These are phyloP conservation scores for Populus pruinosa DNA, from an alignment of 345 rosid genomes.

Conservation along the genomic window DNA sequence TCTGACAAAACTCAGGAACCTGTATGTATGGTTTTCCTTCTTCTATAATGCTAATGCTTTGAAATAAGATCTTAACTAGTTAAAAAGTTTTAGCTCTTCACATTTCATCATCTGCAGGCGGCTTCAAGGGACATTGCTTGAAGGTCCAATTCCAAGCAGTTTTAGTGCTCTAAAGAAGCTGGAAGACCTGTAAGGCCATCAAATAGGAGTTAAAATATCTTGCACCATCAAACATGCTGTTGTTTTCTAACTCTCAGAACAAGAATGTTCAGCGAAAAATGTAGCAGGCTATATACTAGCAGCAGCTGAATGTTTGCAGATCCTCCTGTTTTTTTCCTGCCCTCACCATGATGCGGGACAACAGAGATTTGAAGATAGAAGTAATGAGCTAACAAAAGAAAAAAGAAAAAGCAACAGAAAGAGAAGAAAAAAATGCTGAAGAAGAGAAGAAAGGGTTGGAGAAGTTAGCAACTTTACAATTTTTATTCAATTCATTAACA, in stretches of 20 bases:
- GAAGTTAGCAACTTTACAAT: too few relatives aligned
- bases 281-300: neutral
- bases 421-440: too few relatives aligned
- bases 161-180: conserved; percentile 39
- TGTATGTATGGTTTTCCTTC: conserved; percentile 32
- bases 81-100: neutral
- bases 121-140: conserved; percentile 46
- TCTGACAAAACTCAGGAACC: conserved; percentile 37
- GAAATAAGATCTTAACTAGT: neutral
- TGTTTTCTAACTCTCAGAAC: neutral
- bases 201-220: neutral
- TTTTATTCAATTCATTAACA: too few relatives aligned
- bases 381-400: too few relatives aligned
- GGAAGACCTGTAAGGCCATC: conserved; percentile 41
- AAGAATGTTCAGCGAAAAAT: neutral
- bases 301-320: neutral
- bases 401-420: too few relatives aligned
- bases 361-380: too few relatives aligned
- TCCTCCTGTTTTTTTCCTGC: neutral
- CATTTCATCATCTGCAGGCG: conserved; percentile 30
- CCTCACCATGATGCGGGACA: neutral
- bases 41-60: neutral
- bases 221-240: neutral
- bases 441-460: too few relatives aligned
- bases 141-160: conserved; percentile 57